These are phyloP conservation scores for Fomitopsis palustris DNA, from an alignment of 1,284 basidiomycete species.

Conservation along the genomic window DNA sequence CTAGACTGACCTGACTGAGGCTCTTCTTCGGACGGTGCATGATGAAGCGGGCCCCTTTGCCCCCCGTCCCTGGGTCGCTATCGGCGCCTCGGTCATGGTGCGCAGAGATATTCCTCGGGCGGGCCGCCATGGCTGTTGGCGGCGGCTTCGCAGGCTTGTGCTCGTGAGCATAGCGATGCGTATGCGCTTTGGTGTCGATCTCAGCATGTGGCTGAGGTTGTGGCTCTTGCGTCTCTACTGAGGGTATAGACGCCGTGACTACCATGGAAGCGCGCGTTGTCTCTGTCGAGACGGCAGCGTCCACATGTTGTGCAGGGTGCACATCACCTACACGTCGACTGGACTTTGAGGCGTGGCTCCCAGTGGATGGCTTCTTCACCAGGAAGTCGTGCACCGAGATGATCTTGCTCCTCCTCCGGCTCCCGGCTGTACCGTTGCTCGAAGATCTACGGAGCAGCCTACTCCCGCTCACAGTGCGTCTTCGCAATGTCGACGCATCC, in stretches of 20 bases:
- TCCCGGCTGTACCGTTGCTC: conserved; percentile 10
- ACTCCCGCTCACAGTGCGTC: background rate
- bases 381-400: conserved; percentile 5
- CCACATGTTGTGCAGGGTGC: background rate
- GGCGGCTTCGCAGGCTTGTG: background rate
- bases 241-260: background rate
- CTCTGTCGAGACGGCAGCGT: background rate
- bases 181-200: no score
- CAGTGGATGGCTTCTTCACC: conserved; percentile 1
- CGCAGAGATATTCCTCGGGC: background rate
- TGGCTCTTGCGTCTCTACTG: background rate
- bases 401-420: conserved; percentile 12
- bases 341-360: background rate
- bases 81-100: background rate
- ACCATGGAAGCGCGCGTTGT: background rate
- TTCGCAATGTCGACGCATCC: conserved; percentile 3
- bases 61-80: background rate
- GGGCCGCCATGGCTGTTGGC: background rate
- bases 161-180: background rate
- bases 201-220: background rate
- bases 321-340: background rate
- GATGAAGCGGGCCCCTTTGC: conserved; percentile 15
- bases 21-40: conserved; percentile 22
- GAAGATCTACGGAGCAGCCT: conserved; percentile 14
- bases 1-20: conserved; percentile 28